A percentile compares a stretch with the other conserved stretches of the same genome.
These are phyloP conservation scores for Fennellomyces sp. DNA, from an alignment of 371 early-diverging fungal genomes.

Conservation along the genomic window DNA sequence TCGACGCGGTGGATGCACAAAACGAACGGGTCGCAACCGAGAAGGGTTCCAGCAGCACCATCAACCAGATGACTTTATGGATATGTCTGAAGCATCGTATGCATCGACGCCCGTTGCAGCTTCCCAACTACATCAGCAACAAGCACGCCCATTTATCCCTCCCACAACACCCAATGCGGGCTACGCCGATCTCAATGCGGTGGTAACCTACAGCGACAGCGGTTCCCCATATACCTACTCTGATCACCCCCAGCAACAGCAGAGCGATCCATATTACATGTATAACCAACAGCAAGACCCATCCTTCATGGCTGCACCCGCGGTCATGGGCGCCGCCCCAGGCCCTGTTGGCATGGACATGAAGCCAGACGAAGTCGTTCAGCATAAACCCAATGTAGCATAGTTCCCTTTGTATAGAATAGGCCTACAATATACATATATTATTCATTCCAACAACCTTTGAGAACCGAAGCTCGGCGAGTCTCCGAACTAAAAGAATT, in stretches of 20 bases:
- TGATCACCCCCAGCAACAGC: slow-evolving; percentile 4
- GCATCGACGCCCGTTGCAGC: neutral
- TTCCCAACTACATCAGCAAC: slow-evolving; percentile 2
- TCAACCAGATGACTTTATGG: slow-evolving; percentile 19
- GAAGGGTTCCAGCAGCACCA: slow-evolving; percentile 15
- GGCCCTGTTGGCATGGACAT: neutral
- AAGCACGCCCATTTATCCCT: slow-evolving; percentile 13
- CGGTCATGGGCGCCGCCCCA: neutral
- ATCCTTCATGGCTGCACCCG: neutral
- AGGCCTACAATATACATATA: neutral
- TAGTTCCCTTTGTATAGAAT: no score
- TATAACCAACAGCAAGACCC: neutral
- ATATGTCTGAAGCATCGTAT: slow-evolving; percentile 4
- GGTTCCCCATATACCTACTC: neutral
- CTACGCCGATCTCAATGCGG: neutral
- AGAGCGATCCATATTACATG: neutral
- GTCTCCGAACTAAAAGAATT: no score
- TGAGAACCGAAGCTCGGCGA: no score
- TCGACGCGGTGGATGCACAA: slow-evolving; percentile 34
- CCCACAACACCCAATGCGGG: slow-evolving; percentile 1
- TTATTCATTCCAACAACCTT: no score
- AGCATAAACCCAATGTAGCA: slow-evolving; percentile 8
- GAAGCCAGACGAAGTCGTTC: slow-evolving; percentile 9
- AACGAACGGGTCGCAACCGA: slow-evolving; percentile 22
- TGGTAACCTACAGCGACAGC: neutral